phyloP scores from a whole-genome alignment of 129 eudicot species.

The Artemisia argyi region DNA sequence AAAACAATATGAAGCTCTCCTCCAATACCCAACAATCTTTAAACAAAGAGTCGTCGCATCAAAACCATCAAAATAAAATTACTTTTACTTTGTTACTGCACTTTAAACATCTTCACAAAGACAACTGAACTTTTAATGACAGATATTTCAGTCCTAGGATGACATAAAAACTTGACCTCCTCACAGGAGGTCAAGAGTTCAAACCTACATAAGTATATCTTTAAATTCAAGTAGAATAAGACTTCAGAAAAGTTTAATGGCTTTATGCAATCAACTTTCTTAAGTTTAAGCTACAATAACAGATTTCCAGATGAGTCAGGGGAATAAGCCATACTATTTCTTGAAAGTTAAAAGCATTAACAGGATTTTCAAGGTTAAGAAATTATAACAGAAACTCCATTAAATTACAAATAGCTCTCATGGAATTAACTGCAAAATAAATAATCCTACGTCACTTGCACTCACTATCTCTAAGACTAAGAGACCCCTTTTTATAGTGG shows the following conservation, averaged over 20 bases:
- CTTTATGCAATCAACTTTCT: slow-evolving; percentile 10
- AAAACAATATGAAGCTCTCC: slow-evolving; percentile 8
- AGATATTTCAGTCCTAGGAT: neutral
- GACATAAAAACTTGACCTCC: neutral
- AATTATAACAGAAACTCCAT: neutral
- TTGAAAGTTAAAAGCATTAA: neutral
- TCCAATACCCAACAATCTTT: neutral
- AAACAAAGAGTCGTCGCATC: slow-evolving; percentile 6
- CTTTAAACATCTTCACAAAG: slow-evolving; percentile 12
- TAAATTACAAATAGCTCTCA: slow-evolving; percentile 5
- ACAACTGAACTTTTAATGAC: neutral
- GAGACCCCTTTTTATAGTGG: slow-evolving; percentile 10
- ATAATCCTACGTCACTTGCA: neutral
- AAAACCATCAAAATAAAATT: neutral
- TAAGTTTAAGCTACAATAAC: slow-evolving; percentile 12
- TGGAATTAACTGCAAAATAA: neutral
- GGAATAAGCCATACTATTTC: neutral
- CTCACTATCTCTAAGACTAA: slow-evolving; percentile 14
- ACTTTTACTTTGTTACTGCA: slow-evolving; percentile 1
- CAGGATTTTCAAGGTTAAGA: neutral
- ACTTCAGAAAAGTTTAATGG: neutral
- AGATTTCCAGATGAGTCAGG: neutral
- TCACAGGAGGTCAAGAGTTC: too few species aligned
- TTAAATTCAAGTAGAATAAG: neutral
- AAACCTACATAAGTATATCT: neutral